Evolutionary conservation across 148 eudicot species (phyloP), one percentile per base, ranked within the genome.

Genomic region (Euryodendron excelsum): DNA sequence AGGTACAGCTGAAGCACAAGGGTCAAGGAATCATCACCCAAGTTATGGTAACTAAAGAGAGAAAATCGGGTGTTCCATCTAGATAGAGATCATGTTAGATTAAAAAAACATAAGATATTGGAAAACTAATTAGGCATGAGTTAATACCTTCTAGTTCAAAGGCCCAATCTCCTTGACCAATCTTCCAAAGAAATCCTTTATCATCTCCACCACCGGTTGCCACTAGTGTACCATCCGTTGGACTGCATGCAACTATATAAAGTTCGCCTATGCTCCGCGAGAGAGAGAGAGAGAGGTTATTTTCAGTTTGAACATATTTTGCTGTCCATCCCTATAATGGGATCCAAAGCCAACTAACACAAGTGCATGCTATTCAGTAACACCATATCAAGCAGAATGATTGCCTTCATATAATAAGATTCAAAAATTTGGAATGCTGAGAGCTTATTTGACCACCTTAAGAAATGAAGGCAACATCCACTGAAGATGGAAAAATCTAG

Each of bases 121-220:
- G 47, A 71, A 5, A 44, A 6, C 9, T 14, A 33, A 72, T 23
- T 20, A 33, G 2, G 41, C 18, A 52, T 13, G 10, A 1, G 8
- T 14, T 3, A 36, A 78, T 81, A 96, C 99, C 99, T 85, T 88
- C 86, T 71, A 96, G 89, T 83, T 96, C 93, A 80, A 82, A 87
- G 77, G 97, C 98, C 94, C 93, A 90, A 84, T 96, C 99, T 80
- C 97, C 99, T 86, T 69, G 86, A 45, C 92, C 93, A 65, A 96
- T 88, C 79, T 77, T 90, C 99, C 99, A 96, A 81, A 93, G 71
- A 84, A 93, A 96, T 39, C 99, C 99, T 91, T 80, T 93, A 58
- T 96, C 98, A 88, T 96, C 99, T 72, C 90, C 89, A 76, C 98
- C 98, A 31, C 99, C 99, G 45, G 98, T 96, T 59, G 97, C 99